phyloP scores from a whole-genome alignment of 805 yeast species.

The Crinitomyces ghanaensis region DNA sequence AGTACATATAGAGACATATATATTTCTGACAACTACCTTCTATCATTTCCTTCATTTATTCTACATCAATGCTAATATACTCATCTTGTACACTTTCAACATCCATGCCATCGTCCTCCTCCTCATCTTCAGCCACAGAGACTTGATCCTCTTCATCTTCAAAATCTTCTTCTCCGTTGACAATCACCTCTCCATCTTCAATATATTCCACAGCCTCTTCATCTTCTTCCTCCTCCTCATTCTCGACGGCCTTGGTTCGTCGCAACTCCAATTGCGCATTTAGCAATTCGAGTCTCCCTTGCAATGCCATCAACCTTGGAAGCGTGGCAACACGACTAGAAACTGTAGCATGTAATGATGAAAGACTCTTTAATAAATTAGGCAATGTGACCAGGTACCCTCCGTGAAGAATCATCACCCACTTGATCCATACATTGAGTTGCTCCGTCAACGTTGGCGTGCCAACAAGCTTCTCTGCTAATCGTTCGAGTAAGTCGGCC shows the following conservation, averaged over 20 bases:
- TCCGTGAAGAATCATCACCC: constrained; percentile 63
- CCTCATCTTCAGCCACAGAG: constrained; percentile 34
- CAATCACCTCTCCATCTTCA: constrained; percentile 31
- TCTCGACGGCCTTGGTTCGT: constrained; percentile 32
- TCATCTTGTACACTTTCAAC: constrained; percentile 17
- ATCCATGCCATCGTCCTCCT: constrained; percentile 32
- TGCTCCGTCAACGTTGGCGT: constrained; percentile 43
- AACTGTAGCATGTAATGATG: constrained; percentile 46
- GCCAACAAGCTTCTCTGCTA: constrained; percentile 39
- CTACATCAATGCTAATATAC: constrained; percentile 14
- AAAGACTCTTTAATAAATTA: constrained; percentile 43
- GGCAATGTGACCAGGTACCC: constrained; percentile 44
- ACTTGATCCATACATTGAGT: constrained; percentile 61
- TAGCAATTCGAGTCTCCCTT: constrained; percentile 74
- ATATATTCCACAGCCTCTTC: constrained; percentile 28
- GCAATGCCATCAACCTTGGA: constrained; percentile 62
- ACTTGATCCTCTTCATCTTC: constrained; percentile 25
- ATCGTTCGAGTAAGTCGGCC: constrained; percentile 33
- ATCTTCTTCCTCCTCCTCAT: constrained; percentile 26
- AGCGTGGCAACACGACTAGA: constrained; percentile 44
- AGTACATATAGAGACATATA: no score
- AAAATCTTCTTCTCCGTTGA: constrained; percentile 37
- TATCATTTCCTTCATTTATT: constrained; percentile 1
- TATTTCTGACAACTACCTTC: constrained; percentile 1
- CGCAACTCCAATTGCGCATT: constrained; percentile 67